Percentiles rank a stretch among this genome's conserved stretches.
These are phyloP conservation scores for Termitomyces sp. DNA, from an alignment of 768 basidiomycete species.

Conservation along the genomic window DNA sequence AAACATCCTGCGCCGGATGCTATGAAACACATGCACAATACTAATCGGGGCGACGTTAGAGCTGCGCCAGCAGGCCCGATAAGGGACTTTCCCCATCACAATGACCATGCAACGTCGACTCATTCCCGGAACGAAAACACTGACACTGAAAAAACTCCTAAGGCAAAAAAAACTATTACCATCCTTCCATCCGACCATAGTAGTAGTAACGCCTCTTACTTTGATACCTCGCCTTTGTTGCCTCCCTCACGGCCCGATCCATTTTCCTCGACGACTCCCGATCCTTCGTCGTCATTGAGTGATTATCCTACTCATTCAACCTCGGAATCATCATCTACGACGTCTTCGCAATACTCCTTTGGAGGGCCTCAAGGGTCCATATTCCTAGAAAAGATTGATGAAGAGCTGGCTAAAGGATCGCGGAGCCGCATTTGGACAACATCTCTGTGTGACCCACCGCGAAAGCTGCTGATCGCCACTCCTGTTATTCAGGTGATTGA, in stretches of 20 bases:
- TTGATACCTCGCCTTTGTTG: slow-evolving; percentile 30
- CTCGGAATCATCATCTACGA: slow-evolving; percentile 68
- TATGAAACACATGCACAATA: slow-evolving; percentile 52
- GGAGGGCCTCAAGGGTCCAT: slow-evolving; percentile 41
- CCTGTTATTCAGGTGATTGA: slow-evolving; percentile 94
- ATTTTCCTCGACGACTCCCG: slow-evolving; percentile 61
- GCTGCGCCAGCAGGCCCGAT: slow-evolving; percentile 44
- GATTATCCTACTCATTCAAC: slow-evolving; percentile 66
- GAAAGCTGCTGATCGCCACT: slow-evolving; percentile 78
- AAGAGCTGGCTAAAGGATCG: slow-evolving; percentile 57
- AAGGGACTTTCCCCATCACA: slow-evolving; percentile 19
- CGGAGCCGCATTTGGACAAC: slow-evolving; percentile 55
- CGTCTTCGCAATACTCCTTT: slow-evolving; percentile 61
- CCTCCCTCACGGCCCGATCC: slow-evolving; percentile 48
- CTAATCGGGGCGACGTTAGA: slow-evolving; percentile 65
- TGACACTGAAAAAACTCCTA: slow-evolving; percentile 37
- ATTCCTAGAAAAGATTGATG: slow-evolving; percentile 66
- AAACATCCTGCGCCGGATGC: slow-evolving; percentile 68
- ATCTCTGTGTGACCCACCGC: slow-evolving; percentile 77
- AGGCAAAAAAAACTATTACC: slow-evolving; percentile 25
- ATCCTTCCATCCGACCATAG: slow-evolving; percentile 21
- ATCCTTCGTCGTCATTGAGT: slow-evolving; percentile 72
- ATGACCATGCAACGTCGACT: slow-evolving; percentile 6
- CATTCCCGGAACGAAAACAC: slow-evolving; percentile 17
- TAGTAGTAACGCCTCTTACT: slow-evolving; percentile 18